These are phyloP conservation scores for Aegilops umbellulata DNA, from an alignment of 176 grass and related monocot genomes.

Conservation along the genomic window DNA sequence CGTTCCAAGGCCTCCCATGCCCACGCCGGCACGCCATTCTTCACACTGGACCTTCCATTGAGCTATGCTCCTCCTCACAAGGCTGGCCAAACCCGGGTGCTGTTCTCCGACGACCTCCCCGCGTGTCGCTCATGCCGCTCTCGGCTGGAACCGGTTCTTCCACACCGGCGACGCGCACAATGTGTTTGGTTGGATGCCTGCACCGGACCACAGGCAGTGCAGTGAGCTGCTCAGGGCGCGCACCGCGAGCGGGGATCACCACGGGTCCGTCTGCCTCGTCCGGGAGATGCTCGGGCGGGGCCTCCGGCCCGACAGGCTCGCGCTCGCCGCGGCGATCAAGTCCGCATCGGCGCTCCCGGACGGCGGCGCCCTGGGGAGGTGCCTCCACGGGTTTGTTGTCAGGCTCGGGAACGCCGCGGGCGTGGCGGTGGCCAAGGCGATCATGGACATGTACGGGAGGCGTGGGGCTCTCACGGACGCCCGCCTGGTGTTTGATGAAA, in stretches of 20 bases:
- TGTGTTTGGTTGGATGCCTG: constrained; percentile 41
- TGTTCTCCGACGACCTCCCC: neutral
- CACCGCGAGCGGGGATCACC: constrained; percentile 20
- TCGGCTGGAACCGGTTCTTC: neutral
- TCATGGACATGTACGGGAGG: constrained; percentile 63
- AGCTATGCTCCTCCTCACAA: constrained; percentile 2
- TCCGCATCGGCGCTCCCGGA: constrained; percentile 25
- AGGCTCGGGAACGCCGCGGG: constrained; percentile 32
- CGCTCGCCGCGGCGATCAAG: constrained; percentile 52
- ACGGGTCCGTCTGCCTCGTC: constrained; percentile 16
- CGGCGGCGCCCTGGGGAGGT: neutral
- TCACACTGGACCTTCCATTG: neutral
- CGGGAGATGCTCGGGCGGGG: constrained; percentile 18
- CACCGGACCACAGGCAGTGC: constrained; percentile 25
- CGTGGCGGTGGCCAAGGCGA: constrained; percentile 47
- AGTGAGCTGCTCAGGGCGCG: constrained; percentile 27
- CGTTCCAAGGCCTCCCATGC: neutral
- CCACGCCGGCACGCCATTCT: neutral
- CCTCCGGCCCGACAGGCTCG: constrained; percentile 41
- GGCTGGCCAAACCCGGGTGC: neutral
- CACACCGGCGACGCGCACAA: neutral
- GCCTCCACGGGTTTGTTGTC: constrained; percentile 54
- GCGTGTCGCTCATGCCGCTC: neutral
- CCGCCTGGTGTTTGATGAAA: constrained; percentile 52
- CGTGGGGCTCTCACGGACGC: constrained; percentile 30